Evolutionary conservation across 2,329 filamentous ascomycete species (phyloP), one percentile per base, ranked within the genome.

Genomic region (Hirsutella rhossiliensis): DNA sequence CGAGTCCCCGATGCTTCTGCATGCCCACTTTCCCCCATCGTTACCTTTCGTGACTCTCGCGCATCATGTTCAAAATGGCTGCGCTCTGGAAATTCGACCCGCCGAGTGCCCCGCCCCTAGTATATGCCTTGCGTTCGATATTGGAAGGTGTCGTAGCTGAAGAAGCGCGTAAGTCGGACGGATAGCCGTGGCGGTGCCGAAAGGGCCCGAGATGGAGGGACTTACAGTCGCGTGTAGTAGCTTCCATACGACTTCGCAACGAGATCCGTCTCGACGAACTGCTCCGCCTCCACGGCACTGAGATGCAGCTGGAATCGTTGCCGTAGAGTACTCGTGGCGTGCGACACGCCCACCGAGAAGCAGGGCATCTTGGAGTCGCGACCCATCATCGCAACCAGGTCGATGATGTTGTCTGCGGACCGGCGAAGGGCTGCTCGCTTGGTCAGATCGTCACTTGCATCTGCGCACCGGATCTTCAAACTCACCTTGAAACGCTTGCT

Each of bases 81-180:
- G n/a, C 31, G 31, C 31, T 32, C 31, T 13, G 31, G 31, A 32
- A 32, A 2, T 13, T 13, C n/a, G 17, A 37, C 34, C 23, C 23
- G 17, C 17, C 17, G 18, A 37, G 34, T n/a, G 11, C 11, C 7
- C 15, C 18, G 34, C 9, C 15, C 39, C 43, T 75, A 90, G 64
- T 90, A 90, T 64, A 90, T 90, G 53, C 85, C 86, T 64, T 90
- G 85, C 31, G 86, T 89, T 57, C 86, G 78, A 66, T 90, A 90
- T 68, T 90, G 85, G 68, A 88, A 90, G 49, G 84, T 87, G 64
- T 88, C 84, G 57, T 88, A 87, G 64, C 83, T 87, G 37, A n/a
- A 4, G 3, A 17, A 34, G 17, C 17, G 23, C 23, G 23, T 27
- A 7, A 27, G 23, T 27, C 9, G 23, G 23, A 7, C 23, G 3